Evolutionary conservation across 1,139 yeast genomes (phyloP).

Genomic region (Kodamaea arcana): DNA sequence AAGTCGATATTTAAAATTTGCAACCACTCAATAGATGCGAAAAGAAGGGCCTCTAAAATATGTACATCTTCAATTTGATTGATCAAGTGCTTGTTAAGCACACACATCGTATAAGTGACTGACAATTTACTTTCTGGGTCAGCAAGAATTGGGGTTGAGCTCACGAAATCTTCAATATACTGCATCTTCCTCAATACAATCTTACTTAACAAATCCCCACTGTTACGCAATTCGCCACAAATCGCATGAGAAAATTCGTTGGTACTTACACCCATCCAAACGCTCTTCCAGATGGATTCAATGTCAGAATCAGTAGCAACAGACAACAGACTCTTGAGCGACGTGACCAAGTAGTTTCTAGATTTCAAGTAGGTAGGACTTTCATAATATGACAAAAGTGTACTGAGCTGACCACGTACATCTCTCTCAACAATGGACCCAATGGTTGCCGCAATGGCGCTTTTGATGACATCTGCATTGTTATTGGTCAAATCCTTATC

Average conservation of each 20-base stretch:
- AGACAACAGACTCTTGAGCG: conserved; percentile 10
- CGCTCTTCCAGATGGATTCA: conserved; percentile 11
- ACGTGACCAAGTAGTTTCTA: conserved; percentile 10
- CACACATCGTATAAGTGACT: conserved; percentile 28
- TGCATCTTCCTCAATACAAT: conserved; percentile 8
- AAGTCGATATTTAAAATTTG: conserved; percentile 30
- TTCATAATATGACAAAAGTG: conserved; percentile 7
- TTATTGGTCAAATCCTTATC: conserved; percentile 14
- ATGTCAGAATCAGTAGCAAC: conserved; percentile 6
- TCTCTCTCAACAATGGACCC: conserved; percentile 47
- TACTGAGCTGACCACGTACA: conserved; percentile 12
- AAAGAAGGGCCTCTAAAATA: conserved; percentile 13
- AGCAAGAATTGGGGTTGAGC: conserved; percentile 8
- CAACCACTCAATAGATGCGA: conserved; percentile 10
- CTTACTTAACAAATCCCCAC: conserved; percentile 14
- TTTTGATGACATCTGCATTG: conserved; percentile 35
- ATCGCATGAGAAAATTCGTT: conserved; percentile 10
- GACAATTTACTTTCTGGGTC: conserved; percentile 15
- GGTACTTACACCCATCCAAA: conserved; percentile 10
- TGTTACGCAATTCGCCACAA: conserved; percentile 14
- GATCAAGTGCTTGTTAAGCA: conserved; percentile 31
- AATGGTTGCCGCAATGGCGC: conserved; percentile 50
- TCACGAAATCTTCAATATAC: conserved; percentile 16
- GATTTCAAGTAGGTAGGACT: conserved; percentile 7
- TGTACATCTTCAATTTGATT: conserved; percentile 14